Percentiles rank a stretch among this genome's conserved stretches.
These are phyloP conservation scores for Pichia sp. DNA, from an alignment of 1,139 yeast genomes.

Conservation along the genomic window DNA sequence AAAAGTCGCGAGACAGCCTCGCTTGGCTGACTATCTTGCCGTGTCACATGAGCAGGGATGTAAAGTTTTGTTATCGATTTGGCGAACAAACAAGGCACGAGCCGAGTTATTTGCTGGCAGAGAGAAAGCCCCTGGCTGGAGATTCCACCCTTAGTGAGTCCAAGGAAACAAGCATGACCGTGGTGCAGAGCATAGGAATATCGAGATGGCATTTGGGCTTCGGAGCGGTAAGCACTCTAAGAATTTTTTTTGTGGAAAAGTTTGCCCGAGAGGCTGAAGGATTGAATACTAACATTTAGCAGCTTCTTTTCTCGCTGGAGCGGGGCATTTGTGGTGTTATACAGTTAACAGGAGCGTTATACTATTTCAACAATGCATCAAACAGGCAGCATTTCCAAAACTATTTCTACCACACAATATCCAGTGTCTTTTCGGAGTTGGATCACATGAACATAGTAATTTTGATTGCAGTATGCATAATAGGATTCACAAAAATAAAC, in stretches of 20 bases:
- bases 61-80: not conserved
- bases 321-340: not conserved
- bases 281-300: slow-evolving; percentile 14
- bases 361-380: slow-evolving; percentile 25
- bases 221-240: slow-evolving; percentile 17
- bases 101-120: not conserved
- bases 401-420: slow-evolving; percentile 17
- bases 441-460: slow-evolving; percentile 23
- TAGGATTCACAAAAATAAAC: slow-evolving; percentile 18
- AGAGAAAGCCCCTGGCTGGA: too few species aligned
- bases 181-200: slow-evolving; percentile 5
- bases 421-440: slow-evolving; percentile 20
- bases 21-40: not conserved
- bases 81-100: not conserved
- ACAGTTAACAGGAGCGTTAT: slow-evolving; percentile 18
- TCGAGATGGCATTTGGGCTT: slow-evolving; percentile 17
- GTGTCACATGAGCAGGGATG: not conserved
- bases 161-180: not conserved
- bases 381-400: slow-evolving; percentile 17
- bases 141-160: too few species aligned
- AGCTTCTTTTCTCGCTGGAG: slow-evolving; percentile 5
- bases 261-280: not conserved
- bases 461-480: slow-evolving; percentile 18
- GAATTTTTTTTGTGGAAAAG: not conserved
- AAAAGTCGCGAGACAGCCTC: not conserved